A percentile compares a stretch with the other conserved stretches of the same genome.
These are phyloP conservation scores for Pythium coloratum DNA, from an alignment of 352 stramenopile genomes.

Conservation along the genomic window DNA sequence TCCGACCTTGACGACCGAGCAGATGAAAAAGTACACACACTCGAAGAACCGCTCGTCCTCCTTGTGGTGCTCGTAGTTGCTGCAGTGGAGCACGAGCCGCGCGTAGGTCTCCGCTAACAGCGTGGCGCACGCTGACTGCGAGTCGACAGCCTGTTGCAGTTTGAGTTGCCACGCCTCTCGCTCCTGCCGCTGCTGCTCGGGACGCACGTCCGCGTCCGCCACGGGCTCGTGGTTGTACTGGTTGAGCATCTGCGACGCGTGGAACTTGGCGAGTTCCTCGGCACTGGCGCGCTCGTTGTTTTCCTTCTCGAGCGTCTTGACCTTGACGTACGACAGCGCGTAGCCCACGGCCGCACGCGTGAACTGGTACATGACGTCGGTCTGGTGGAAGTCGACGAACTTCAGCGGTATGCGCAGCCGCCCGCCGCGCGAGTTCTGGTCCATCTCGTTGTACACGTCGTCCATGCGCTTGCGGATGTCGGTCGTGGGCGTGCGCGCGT, in stretches of 20 bases:
- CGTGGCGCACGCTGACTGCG: constrained; percentile 24
- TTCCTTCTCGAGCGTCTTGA: constrained; percentile 53
- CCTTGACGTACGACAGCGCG: constrained; percentile 57
- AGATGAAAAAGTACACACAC: constrained; percentile 79
- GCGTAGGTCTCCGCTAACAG: constrained; percentile 59
- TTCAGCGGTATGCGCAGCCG: constrained; percentile 60
- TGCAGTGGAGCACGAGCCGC: constrained; percentile 75
- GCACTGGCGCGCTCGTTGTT: constrained; percentile 11
- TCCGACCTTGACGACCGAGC: constrained; percentile 68
- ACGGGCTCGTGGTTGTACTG: constrained; percentile 15
- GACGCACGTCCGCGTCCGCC: not conserved
- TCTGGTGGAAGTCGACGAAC: constrained; percentile 70
- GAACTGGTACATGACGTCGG: constrained; percentile 75
- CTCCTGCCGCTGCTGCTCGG: constrained; percentile 10
- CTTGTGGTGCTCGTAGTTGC: constrained; percentile 83
- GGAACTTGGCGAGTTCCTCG: constrained; percentile 28
- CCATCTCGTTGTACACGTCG: constrained; percentile 74
- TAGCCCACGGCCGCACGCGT: constrained; percentile 68
- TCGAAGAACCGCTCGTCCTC: constrained; percentile 84
- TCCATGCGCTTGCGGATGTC: constrained; percentile 40
- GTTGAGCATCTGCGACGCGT: constrained; percentile 24
- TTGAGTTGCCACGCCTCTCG: constrained; percentile 13
- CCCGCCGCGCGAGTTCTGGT: constrained; percentile 44
- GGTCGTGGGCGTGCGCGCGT: constrained; percentile 18
- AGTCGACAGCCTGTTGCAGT: constrained; percentile 16